Evolutionary conservation across 1,284 basidiomycete genomes (phyloP).

Genomic region (Pholiota adiposa): DNA sequence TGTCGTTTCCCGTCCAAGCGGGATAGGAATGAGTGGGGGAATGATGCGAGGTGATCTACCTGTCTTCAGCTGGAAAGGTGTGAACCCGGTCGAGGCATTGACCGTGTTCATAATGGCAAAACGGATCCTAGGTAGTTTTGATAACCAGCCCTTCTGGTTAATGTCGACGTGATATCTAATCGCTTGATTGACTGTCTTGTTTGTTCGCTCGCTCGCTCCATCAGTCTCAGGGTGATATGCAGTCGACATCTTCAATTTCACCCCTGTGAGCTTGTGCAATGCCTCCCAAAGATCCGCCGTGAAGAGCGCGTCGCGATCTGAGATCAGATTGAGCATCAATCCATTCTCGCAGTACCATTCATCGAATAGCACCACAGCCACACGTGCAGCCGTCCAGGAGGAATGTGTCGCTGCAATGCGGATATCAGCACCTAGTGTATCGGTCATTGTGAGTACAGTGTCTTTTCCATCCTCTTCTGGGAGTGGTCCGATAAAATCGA

Average conservation of each 20-base stretch:
- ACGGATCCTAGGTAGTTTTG: conserved; percentile 11
- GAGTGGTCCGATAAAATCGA: conserved; percentile 40
- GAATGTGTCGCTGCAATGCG: conserved; percentile 33
- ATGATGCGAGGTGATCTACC: conserved; percentile 3
- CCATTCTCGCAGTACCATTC: conserved; percentile 44
- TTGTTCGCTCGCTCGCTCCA: conserved; percentile 32
- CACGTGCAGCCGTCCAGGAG: conserved; percentile 16
- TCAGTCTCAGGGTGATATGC: conserved; percentile 39
- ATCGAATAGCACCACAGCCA: conserved; percentile 35
- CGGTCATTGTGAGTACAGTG: conserved; percentile 44
- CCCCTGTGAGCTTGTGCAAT: conserved; percentile 30
- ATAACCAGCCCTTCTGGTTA: conserved; percentile 47
- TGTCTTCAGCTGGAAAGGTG: conserved; percentile 13
- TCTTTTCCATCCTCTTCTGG: conserved; percentile 33
- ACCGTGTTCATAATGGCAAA: conserved; percentile 18
- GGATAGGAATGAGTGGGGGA: not conserved
- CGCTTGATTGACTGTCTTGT: conserved; percentile 41
- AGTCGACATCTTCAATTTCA: conserved; percentile 37
- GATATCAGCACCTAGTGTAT: conserved; percentile 39
- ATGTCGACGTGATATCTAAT: conserved; percentile 40
- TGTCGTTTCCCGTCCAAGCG: not conserved
- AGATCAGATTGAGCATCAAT: conserved; percentile 27
- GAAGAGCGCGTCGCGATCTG: conserved; percentile 32
- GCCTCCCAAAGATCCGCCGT: conserved; percentile 30
- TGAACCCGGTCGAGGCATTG: conserved; percentile 17